Percentiles rank a stretch among this genome's conserved stretches.
phyloP scores from a whole-genome alignment of 139 green algal species.

The Tetratostichococcus sp. region DNA sequence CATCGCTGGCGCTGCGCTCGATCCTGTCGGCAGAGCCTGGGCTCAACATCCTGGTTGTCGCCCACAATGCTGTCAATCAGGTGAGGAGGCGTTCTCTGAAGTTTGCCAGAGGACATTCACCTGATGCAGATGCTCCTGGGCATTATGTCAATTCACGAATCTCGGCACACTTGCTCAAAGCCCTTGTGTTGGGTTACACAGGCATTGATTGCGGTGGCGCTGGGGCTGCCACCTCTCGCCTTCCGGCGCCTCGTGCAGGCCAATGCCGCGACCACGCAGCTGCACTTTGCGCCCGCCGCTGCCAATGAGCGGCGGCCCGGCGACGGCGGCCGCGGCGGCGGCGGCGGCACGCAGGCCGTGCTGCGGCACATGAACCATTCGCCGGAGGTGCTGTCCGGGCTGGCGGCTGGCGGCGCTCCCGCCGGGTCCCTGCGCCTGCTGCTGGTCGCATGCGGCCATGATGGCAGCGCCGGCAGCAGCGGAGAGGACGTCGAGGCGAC shows the following conservation, averaged over 20 bases:
- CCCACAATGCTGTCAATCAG: conserved; percentile 96
- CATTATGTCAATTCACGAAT: too few relatives aligned
- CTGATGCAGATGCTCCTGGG: too few relatives aligned
- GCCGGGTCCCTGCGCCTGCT: conserved; percentile 12
- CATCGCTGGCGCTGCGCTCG: conserved; percentile 77
- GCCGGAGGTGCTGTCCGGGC: conserved; percentile 31
- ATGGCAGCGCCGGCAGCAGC: not conserved
- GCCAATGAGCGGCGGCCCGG: not conserved
- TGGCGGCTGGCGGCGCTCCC: conserved; percentile 28
- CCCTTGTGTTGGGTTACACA: conserved; percentile 34
- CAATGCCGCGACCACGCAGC: conserved; percentile 67
- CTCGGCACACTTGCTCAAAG: too few relatives aligned
- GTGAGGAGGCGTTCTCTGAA: too few relatives aligned
- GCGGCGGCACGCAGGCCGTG: not conserved
- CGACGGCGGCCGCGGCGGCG: conserved; percentile 23
- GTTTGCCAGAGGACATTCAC: too few relatives aligned
- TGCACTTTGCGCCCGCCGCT: conserved; percentile 68
- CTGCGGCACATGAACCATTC: not conserved
- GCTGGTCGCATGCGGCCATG: conserved; percentile 22
- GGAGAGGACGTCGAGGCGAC: not conserved
- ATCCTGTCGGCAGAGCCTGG: conserved; percentile 45
- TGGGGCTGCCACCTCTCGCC: conserved; percentile 65
- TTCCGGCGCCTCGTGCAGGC: conserved; percentile 76
- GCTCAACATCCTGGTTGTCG: conserved; percentile 75
- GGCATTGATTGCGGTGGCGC: conserved; percentile 70